These are phyloP conservation scores for Sordariomycetes sp. DNA, from an alignment of 2,329 filamentous ascomycete genomes.

Conservation along the genomic window DNA sequence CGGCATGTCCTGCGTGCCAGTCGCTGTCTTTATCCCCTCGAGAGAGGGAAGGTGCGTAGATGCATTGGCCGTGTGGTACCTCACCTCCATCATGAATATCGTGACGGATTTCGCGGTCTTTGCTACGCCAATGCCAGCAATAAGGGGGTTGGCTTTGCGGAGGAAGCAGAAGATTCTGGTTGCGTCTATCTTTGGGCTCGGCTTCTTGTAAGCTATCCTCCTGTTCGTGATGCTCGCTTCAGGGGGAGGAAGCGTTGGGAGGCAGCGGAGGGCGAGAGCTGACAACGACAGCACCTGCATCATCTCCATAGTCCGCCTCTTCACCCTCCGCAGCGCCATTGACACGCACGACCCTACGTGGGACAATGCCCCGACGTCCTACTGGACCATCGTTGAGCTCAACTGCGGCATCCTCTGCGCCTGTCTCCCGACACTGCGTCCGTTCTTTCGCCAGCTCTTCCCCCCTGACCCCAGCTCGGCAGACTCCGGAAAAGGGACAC, in stretches of 20 bases:
- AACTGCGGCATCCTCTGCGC: constrained; percentile 26
- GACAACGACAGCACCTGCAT: constrained; percentile 15
- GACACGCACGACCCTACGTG: constrained; percentile 16
- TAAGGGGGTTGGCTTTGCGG: constrained; percentile 21
- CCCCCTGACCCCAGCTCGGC: not conserved
- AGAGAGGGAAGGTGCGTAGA: constrained; percentile 15
- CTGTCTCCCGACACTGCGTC: constrained; percentile 25
- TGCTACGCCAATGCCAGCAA: constrained; percentile 24
- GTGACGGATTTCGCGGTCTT: constrained; percentile 23
- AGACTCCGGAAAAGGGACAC: not conserved
- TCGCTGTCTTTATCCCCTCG: constrained; percentile 13
- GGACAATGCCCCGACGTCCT: constrained; percentile 18
- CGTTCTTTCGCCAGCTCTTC: constrained; percentile 12
- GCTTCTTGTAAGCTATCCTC: constrained; percentile 16
- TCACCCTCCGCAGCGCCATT: constrained; percentile 17
- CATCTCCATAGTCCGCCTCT: constrained; percentile 20
- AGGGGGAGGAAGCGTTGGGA: not conserved
- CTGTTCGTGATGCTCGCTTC: not conserved
- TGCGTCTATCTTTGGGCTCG: constrained; percentile 17
- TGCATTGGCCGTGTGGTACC: constrained; percentile 19
- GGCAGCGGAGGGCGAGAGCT: no score
- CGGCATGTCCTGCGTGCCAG: constrained; percentile 15
- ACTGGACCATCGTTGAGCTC: constrained; percentile 27
- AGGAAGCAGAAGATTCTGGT: constrained; percentile 16
- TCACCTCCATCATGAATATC: constrained; percentile 22